These are phyloP conservation scores for Achaetomium macrosporum DNA, from an alignment of 2,329 filamentous ascomycete genomes.

Conservation along the genomic window DNA sequence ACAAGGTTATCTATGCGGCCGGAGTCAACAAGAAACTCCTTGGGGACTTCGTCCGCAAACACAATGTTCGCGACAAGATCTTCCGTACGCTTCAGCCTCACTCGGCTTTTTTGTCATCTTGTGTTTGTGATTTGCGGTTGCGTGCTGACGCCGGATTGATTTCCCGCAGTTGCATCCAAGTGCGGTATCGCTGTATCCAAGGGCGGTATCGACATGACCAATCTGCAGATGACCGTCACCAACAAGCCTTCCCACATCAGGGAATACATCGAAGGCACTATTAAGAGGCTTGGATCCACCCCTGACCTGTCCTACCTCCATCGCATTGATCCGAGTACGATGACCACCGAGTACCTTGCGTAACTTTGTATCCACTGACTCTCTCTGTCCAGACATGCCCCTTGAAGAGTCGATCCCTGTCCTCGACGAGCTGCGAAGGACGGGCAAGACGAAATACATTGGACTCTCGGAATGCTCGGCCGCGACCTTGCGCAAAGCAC, in stretches of 20 bases:
- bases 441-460: slow-evolving; percentile 5
- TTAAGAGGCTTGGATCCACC: slow-evolving; percentile 1
- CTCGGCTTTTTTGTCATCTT: not conserved
- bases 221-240: slow-evolving; percentile 1
- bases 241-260: slow-evolving; percentile 4
- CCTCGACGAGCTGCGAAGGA: slow-evolving; percentile 1
- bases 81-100: not conserved
- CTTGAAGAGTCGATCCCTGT: slow-evolving; percentile 6
- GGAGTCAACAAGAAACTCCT: slow-evolving; percentile 5
- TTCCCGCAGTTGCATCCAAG: slow-evolving; percentile 4
- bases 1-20: slow-evolving; percentile 1
- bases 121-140: not conserved
- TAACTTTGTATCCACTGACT: not conserved
- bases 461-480: slow-evolving; percentile 7
- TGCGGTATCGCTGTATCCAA: not conserved
- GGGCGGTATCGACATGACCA: not conserved
- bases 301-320: slow-evolving; percentile 8
- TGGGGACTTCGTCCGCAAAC: slow-evolving; percentile 6
- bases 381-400: not conserved
- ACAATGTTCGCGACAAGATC: slow-evolving; percentile 7
- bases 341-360: not conserved
- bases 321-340: slow-evolving; percentile 5
- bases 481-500: slow-evolving; percentile 5
- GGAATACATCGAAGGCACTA: slow-evolving; percentile 5
- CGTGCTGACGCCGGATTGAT: not conserved